Conservation (phyloP, 441 rosid genomes). For the Erodium moschatum region DNA sequence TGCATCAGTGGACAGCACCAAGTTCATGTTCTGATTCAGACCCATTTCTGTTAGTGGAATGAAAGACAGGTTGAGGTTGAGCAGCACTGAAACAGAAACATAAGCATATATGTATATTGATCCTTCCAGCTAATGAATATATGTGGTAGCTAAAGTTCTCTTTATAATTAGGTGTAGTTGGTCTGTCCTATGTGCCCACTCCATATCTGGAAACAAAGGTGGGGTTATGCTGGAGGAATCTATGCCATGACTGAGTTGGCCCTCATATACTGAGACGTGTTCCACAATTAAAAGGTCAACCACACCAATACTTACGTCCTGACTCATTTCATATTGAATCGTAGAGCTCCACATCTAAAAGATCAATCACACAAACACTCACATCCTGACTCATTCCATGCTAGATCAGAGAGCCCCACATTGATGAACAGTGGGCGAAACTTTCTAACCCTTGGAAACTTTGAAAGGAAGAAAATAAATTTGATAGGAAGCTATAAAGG, state of each 20-base stretch:
- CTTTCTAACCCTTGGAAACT: background rate
- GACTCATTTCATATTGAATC: no score
- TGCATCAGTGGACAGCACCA: constrained; percentile 75
- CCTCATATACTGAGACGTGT: no score
- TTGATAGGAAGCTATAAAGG: constrained; percentile 8
- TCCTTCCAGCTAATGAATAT: constrained; percentile 2
- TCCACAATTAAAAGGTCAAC: no score
- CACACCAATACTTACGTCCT: no score
- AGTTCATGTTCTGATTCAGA: constrained; percentile 47
- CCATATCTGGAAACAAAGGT: constrained; percentile 85
- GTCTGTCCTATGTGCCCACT: constrained; percentile 54
- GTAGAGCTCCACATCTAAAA: no score
- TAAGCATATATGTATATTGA: background rate
- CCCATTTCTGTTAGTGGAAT: constrained; percentile 26
- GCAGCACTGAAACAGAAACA: constrained; percentile 14
- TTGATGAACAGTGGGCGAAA: constrained; percentile 32
- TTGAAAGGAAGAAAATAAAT: constrained; percentile 4
- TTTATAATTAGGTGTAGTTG: constrained; percentile 43
- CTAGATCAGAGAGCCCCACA: constrained; percentile 53
- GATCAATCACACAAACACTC: background rate
- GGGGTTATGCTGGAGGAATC: constrained; percentile 78
- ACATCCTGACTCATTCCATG: constrained; percentile 36
- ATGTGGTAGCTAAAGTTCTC: constrained; percentile 16
- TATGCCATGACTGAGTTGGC: constrained; percentile 40
- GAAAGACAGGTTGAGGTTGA: constrained; percentile 4